These are phyloP conservation scores for Raffaelea albimanens DNA, from an alignment of 2,329 filamentous ascomycete species.

Conservation along the genomic window DNA sequence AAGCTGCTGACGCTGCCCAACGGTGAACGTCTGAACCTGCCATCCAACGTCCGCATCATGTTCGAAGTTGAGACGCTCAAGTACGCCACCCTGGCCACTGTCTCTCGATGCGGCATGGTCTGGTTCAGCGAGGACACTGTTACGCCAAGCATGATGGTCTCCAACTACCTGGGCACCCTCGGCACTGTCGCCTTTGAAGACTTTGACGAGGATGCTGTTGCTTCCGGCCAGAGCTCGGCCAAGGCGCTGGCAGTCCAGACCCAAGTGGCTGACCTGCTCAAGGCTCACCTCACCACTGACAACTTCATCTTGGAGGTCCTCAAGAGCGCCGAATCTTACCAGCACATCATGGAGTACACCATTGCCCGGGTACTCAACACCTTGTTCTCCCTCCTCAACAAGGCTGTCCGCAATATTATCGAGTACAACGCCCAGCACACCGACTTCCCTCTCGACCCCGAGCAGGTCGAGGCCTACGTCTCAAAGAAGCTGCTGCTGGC, in stretches of 20 bases:
- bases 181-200: constrained; percentile 84
- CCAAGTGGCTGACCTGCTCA: constrained; percentile 70
- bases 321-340: constrained; percentile 64
- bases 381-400: constrained; percentile 90
- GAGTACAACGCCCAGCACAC: constrained; percentile 94
- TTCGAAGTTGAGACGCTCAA: constrained; percentile 98
- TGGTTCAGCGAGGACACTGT: constrained; percentile 99
- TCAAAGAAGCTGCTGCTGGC: constrained; percentile 91
- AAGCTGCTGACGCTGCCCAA: constrained; percentile 95
- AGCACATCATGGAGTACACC: constrained; percentile 98
- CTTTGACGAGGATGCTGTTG: constrained; percentile 79
- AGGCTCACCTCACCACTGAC: constrained; percentile 65
- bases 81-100: constrained; percentile 96
- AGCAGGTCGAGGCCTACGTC: constrained; percentile 81
- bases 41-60: constrained; percentile 95
- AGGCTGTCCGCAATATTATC: constrained; percentile 80
- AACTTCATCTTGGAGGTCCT: constrained; percentile 73
- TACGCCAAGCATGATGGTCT: constrained; percentile 82
- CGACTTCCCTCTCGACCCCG: constrained; percentile 85
- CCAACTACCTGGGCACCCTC: constrained; percentile 79
- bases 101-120: constrained; percentile 99
- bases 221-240: constrained; percentile 61
- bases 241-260: constrained; percentile 72
- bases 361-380: constrained; percentile 83
- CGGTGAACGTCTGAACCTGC: constrained; percentile 91